A percentile compares a stretch with the other conserved stretches of the same genome.
Evolutionary conservation across 2,329 filamentous ascomycete genomes (phyloP).

Genomic region (Clathrospora elynae): DNA sequence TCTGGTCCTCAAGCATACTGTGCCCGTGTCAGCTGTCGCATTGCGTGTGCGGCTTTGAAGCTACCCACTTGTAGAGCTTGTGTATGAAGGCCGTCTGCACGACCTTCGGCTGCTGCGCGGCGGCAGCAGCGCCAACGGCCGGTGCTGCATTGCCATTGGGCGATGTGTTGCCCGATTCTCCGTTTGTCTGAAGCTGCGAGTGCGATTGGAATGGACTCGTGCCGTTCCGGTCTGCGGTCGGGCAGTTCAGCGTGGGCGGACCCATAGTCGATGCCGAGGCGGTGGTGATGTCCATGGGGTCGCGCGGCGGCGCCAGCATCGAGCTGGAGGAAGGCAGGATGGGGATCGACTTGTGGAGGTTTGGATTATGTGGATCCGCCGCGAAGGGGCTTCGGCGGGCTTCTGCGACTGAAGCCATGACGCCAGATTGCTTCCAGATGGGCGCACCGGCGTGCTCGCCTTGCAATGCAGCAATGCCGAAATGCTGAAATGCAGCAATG

Average conservation of each 20-base stretch:
- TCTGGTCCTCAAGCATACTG: conserved; percentile 95
- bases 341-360: conserved; percentile 58
- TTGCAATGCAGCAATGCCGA: background rate
- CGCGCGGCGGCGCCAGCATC: conserved; percentile 52
- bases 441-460: background rate
- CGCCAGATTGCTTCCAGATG: background rate
- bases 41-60: conserved; percentile 8
- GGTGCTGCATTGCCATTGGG: conserved; percentile 50
- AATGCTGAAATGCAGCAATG: background rate
- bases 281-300: conserved; percentile 62
- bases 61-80: conserved; percentile 91
- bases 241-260: conserved; percentile 56
- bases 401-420: conserved; percentile 54
- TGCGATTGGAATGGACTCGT: conserved; percentile 11
- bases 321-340: conserved; percentile 56
- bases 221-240: conserved; percentile 54
- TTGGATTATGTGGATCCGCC: conserved; percentile 48
- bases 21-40: conserved; percentile 38
- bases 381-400: conserved; percentile 55
- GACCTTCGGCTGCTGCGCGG: conserved; percentile 92
- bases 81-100: conserved; percentile 99
- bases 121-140: conserved; percentile 65
- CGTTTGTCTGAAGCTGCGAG: conserved; percentile 28
- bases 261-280: conserved; percentile 53
- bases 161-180: conserved; percentile 40